These are phyloP conservation scores for Trametes villosa DNA, from an alignment of 768 basidiomycete genomes.

Conservation along the genomic window DNA sequence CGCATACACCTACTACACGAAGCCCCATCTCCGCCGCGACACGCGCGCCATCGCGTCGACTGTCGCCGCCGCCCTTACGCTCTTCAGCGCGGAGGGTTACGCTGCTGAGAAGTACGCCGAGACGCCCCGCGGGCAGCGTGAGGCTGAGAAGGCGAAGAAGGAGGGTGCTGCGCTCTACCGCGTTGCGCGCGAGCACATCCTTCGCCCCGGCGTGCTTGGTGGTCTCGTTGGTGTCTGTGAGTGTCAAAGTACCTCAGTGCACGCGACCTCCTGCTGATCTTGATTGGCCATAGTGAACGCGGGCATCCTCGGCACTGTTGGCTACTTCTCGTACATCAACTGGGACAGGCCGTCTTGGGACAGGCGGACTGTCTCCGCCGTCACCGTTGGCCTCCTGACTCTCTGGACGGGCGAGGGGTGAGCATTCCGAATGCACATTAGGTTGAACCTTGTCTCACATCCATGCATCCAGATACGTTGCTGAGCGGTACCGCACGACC, in stretches of 20 bases:
- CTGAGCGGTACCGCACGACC: slow-evolving; percentile 44
- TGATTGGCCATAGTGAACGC: slow-evolving; percentile 55
- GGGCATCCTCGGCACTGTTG: slow-evolving; percentile 62
- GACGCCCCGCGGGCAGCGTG: slow-evolving; percentile 60
- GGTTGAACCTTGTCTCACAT: neutral
- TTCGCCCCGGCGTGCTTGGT: slow-evolving; percentile 68
- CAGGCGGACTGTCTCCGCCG: slow-evolving; percentile 57
- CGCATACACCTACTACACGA: slow-evolving; percentile 65
- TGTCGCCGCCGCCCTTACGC: slow-evolving; percentile 54
- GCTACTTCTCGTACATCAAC: slow-evolving; percentile 65
- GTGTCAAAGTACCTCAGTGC: slow-evolving; percentile 27
- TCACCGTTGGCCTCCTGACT: slow-evolving; percentile 60
- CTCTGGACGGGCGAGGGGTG: slow-evolving; percentile 74
- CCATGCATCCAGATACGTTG: slow-evolving; percentile 39
- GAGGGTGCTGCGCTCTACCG: slow-evolving; percentile 62
- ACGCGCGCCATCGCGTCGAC: slow-evolving; percentile 55
- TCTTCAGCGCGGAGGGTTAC: slow-evolving; percentile 68
- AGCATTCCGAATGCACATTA: slow-evolving; percentile 27
- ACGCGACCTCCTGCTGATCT: neutral
- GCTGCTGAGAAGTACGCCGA: slow-evolving; percentile 61
- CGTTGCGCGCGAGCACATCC: slow-evolving; percentile 55
- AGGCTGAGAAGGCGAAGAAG: slow-evolving; percentile 57
- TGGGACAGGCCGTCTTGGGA: slow-evolving; percentile 74
- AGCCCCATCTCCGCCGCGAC: slow-evolving; percentile 64
- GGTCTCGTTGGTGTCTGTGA: slow-evolving; percentile 64